These are phyloP conservation scores for Clarkia xantiana DNA, from an alignment of 345 rosid species.

Conservation along the genomic window DNA sequence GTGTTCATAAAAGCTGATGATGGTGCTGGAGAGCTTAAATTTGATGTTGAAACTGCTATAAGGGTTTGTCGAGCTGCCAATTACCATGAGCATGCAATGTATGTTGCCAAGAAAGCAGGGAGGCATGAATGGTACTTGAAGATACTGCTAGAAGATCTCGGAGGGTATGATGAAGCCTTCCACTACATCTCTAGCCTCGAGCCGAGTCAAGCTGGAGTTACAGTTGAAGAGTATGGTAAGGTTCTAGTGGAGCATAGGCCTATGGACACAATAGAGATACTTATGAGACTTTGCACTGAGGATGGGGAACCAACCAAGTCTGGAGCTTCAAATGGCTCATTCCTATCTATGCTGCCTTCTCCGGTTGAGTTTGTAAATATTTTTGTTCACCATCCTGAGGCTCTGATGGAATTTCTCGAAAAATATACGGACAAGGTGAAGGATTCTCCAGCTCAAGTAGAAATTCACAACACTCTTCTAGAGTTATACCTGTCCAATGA, in stretches of 20 bases:
- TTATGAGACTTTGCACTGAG: slow-evolving; percentile 80
- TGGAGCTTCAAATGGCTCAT: slow-evolving; percentile 47
- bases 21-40: slow-evolving; percentile 78
- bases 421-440: slow-evolving; percentile 63
- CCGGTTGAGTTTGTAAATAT: slow-evolving; percentile 94
- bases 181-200: slow-evolving; percentile 86
- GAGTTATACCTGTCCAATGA: slow-evolving; percentile 85
- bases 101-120: slow-evolving; percentile 95
- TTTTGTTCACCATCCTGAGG: slow-evolving; percentile 70
- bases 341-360: slow-evolving; percentile 84
- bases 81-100: slow-evolving; percentile 97
- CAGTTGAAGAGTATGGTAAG: slow-evolving; percentile 93
- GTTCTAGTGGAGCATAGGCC: slow-evolving; percentile 91
- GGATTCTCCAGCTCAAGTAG: slow-evolving; percentile 97
- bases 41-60: slow-evolving; percentile 96
- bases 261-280: slow-evolving; percentile 68
- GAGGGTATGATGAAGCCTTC: slow-evolving; percentile 83
- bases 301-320: slow-evolving; percentile 35
- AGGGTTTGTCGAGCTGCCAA: slow-evolving; percentile 97
- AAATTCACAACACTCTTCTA: slow-evolving; percentile 83
- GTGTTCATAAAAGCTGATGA: slow-evolving; percentile 89
- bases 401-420: slow-evolving; percentile 84
- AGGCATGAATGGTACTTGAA: slow-evolving; percentile 88
- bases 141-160: slow-evolving; percentile 93
- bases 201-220: slow-evolving; percentile 91